Base-by-base conservation (phyloP, 176 grass and related monocot species). In the Hordeum vulgare region DNA sequence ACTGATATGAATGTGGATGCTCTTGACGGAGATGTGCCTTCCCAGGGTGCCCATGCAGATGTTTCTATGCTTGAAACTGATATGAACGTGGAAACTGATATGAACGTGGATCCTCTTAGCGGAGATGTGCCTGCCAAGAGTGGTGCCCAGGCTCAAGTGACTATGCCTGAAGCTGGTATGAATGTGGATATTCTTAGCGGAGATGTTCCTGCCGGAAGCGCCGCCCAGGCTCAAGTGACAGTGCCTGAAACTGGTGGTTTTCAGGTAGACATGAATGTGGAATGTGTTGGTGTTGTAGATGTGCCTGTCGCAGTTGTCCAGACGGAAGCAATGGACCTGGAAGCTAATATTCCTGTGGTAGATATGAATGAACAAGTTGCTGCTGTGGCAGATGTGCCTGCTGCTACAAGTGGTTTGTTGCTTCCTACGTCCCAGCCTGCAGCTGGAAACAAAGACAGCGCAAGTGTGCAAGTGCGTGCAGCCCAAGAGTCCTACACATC, bases 401-500 rank as follows among this genome's bases (percentile, higher is more conserved):
- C 23, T 25, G 14, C 44, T 61, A 74, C 21, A 68, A 74, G 26
- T 78, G 79, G 45, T 35, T 75, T 23, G n/a, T 61, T 81, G 45
- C 79, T 13, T 6, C 45, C 65, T 65, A 58, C 21, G 37, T 67
- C 71, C 58, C 35, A 80, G 36, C 14, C 20, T 0, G 4, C 59
- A 44, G 37, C 71, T 80, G 83, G 51, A 80, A 80, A 82, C 42
- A 42, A 61, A 75, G 29, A 72, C 24, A 36, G 26, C 35, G 45
- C 59, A 66, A 74, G 66, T 70, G 65, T 53, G 13, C 25, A 75
- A 61, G 57, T 81, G 40, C 41, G 33, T 42, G 74, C 75, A 2
- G 71, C 75, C 49, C 77, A 91, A 34, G 86, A 84, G 9, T 87
- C 89, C 64, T 89, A 83, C 70, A 80, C 86, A 66, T 91, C 87